phyloP scores from a whole-genome alignment of 495 filamentous ascomycete species.

The Chaetomium cochliodes region DNA sequence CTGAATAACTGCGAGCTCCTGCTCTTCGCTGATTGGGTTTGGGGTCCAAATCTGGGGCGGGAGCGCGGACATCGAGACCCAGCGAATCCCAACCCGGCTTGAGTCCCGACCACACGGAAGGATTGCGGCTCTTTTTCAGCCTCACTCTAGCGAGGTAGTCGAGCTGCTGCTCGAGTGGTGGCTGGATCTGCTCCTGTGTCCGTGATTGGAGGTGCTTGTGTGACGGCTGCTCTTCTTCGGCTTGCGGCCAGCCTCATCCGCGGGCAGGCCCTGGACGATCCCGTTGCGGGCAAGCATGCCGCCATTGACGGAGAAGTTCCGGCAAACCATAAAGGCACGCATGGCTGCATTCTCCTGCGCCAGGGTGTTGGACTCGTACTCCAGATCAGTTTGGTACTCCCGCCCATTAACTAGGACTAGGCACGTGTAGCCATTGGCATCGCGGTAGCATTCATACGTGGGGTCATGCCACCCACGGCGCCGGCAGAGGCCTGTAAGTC shows the following conservation, averaged over 20 bases:
- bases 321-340: constrained; percentile 95
- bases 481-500: constrained; percentile 80
- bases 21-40: constrained; percentile 11
- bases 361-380: constrained; percentile 73
- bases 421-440: constrained; percentile 76
- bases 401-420: constrained; percentile 93
- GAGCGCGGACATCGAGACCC: constrained; percentile 12
- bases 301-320: constrained; percentile 97
- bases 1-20: constrained; percentile 14
- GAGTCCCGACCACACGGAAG: constrained; percentile 10
- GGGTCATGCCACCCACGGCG: constrained; percentile 95
- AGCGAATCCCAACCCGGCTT: constrained; percentile 22
- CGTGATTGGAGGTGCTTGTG: constrained; percentile 39
- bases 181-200: constrained; percentile 43
- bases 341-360: constrained; percentile 95
- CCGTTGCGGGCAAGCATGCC: constrained; percentile 84
- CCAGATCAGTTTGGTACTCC: constrained; percentile 90
- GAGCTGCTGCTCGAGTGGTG: constrained; percentile 59
- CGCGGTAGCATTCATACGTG: constrained; percentile 76
- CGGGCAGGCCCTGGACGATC: constrained; percentile 83
- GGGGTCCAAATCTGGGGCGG: constrained; percentile 14
- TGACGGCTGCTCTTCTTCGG: constrained; percentile 47
- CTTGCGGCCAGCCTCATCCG: constrained; percentile 52
- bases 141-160: constrained; percentile 54
- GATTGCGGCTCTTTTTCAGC: constrained; percentile 18